Conservation (phyloP, 768 basidiomycete species). For the Leccinum boreale region DNA sequence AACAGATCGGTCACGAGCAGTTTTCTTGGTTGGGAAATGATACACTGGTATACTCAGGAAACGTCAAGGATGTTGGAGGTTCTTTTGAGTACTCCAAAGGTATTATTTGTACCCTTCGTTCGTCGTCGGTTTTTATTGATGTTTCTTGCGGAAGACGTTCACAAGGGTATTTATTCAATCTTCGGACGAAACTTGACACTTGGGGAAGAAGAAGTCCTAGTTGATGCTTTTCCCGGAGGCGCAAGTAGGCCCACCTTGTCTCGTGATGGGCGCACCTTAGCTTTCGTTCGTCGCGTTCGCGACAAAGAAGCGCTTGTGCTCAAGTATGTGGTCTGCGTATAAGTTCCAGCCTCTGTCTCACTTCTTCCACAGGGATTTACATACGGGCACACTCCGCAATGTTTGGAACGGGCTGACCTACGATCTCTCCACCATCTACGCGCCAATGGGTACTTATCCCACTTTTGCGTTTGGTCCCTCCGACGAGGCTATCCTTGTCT, state of each 20-base stretch:
- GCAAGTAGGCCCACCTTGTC: slow-evolving; percentile 72
- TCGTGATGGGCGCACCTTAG: slow-evolving; percentile 63
- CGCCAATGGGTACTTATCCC: slow-evolving; percentile 80
- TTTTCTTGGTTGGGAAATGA: slow-evolving; percentile 60
- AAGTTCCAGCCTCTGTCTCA: background rate
- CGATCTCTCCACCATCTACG: slow-evolving; percentile 59
- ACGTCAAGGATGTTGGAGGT: slow-evolving; percentile 47
- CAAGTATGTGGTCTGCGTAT: slow-evolving; percentile 43
- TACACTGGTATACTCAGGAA: slow-evolving; percentile 62
- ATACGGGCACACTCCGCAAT: slow-evolving; percentile 61
- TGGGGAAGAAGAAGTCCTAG: slow-evolving; percentile 48
- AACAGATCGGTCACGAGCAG: slow-evolving; percentile 75
- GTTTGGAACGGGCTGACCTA: slow-evolving; percentile 69
- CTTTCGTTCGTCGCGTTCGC: slow-evolving; percentile 69
- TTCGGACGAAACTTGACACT: slow-evolving; percentile 64
- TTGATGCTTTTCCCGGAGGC: slow-evolving; percentile 61
- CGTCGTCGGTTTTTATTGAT: background rate
- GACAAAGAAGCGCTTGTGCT: slow-evolving; percentile 72
- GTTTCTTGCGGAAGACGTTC: slow-evolving; percentile 47
- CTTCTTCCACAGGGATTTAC: slow-evolving; percentile 49
- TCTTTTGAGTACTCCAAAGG: slow-evolving; percentile 65
- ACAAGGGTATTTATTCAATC: slow-evolving; percentile 68
- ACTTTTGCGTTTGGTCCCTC: slow-evolving; percentile 56
- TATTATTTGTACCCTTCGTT: slow-evolving; percentile 16
- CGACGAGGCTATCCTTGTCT: slow-evolving; percentile 50